Percentiles rank a stretch among this genome's conserved stretches.
Conservation (phyloP, 2,329 filamentous ascomycete species). For the Aspergillus puulaauensis region DNA sequence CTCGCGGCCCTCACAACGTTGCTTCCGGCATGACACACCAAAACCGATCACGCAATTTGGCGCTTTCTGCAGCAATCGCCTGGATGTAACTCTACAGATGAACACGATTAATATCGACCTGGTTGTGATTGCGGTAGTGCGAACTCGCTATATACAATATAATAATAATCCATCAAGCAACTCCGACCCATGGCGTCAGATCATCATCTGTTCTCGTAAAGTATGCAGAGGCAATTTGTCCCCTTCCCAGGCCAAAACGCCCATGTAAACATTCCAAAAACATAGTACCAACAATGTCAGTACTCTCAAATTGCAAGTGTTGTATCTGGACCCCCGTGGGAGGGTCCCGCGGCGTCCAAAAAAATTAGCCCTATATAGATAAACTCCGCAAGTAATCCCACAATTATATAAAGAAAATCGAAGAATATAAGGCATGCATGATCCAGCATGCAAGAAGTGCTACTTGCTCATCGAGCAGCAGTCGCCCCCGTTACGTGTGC, state of each 20-base stretch:
- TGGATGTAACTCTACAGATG: conserved; percentile 3
- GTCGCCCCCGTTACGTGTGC: conserved; percentile 34
- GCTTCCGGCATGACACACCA: conserved; percentile 22
- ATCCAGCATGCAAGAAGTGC: conserved; percentile 15
- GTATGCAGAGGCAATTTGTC: conserved; percentile 22
- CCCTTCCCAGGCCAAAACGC: conserved; percentile 15
- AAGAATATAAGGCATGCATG: conserved; percentile 12
- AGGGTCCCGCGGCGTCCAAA: conserved; percentile 9
- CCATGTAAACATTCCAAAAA: conserved; percentile 7
- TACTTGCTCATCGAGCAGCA: conserved; percentile 30
- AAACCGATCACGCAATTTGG: conserved; percentile 30
- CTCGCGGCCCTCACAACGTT: background rate
- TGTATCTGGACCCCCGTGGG: background rate
- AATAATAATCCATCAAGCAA: background rate
- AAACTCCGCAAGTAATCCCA: conserved; percentile 9
- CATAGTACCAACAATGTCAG: conserved; percentile 2
- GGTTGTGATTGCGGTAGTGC: too few species aligned
- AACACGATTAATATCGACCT: background rate
- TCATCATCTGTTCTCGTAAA: conserved; percentile 15
- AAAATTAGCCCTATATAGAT: conserved; percentile 12
- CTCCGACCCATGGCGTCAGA: conserved; percentile 1
- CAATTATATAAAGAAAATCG: conserved; percentile 12
- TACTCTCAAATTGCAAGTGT: background rate
- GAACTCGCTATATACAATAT: background rate
- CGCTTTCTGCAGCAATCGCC: conserved; percentile 2